These are phyloP conservation scores for Coemansia sp. DNA, from an alignment of 192 early-diverging fungal genomes.

Conservation along the genomic window DNA sequence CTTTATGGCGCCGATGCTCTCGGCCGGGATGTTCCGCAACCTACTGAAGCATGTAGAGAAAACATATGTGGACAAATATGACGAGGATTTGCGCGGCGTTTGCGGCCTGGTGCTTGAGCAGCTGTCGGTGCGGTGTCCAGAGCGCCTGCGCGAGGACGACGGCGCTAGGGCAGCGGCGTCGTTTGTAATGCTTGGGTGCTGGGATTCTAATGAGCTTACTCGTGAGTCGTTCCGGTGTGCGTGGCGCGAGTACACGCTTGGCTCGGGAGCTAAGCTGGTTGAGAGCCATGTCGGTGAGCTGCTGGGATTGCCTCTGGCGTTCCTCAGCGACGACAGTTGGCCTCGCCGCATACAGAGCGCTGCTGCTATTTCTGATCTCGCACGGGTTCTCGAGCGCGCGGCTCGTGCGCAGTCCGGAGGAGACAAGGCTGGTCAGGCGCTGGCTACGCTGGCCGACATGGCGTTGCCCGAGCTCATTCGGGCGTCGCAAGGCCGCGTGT, in stretches of 20 bases:
- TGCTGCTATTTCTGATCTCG: constrained; percentile 29
- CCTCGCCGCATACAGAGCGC: constrained; percentile 39
- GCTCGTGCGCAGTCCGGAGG: neutral
- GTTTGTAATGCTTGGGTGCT: constrained; percentile 38
- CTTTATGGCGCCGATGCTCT: constrained; percentile 68
- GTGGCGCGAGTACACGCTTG: constrained; percentile 42
- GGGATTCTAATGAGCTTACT: constrained; percentile 21
- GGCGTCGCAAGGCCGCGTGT: constrained; percentile 36
- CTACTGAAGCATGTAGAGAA: constrained; percentile 74
- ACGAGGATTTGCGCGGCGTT: constrained; percentile 72
- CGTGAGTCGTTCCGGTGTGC: constrained; percentile 33
- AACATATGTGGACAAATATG: constrained; percentile 75
- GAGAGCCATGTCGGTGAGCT: constrained; percentile 22
- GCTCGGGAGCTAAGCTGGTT: constrained; percentile 21
- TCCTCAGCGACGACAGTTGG: constrained; percentile 36
- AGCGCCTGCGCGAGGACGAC: constrained; percentile 27
- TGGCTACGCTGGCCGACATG: constrained; percentile 14
- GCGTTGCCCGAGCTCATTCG: constrained; percentile 27
- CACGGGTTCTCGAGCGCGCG: constrained; percentile 32
- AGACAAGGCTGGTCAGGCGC: neutral
- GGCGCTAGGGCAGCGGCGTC: constrained; percentile 22
- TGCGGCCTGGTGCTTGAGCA: constrained; percentile 49
- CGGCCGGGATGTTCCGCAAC: constrained; percentile 61
- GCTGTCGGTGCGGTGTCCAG: constrained; percentile 32
- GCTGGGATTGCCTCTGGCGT: constrained; percentile 25